Percentiles rank a stretch among this genome's conserved stretches.
phyloP scores from a whole-genome alignment of 768 basidiomycete species.

The Mycena filopes region DNA sequence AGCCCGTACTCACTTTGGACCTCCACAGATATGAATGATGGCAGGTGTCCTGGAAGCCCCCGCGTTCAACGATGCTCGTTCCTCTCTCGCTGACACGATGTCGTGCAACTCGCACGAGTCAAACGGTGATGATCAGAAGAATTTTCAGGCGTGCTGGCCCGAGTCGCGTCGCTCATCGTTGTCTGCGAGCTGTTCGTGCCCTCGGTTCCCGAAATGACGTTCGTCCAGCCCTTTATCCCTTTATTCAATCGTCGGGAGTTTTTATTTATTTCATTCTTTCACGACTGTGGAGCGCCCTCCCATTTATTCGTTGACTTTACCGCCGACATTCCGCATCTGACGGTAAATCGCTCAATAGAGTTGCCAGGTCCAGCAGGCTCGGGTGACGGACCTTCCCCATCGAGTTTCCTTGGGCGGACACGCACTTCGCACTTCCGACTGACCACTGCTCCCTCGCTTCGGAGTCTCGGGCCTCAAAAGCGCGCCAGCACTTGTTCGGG shows the following conservation, averaged over 20 bases:
- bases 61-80: slow-evolving; percentile 25
- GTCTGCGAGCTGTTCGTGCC: neutral
- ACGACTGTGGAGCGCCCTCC: neutral
- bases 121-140: slow-evolving; percentile 19
- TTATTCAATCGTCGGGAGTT: neutral
- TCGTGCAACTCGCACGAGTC: slow-evolving; percentile 1
- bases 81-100: slow-evolving; percentile 9
- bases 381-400: neutral
- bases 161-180: slow-evolving; percentile 4
- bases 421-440: too few relatives aligned
- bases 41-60: slow-evolving; percentile 19
- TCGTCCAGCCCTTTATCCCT: too few relatives aligned
- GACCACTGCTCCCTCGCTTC: neutral
- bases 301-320: neutral
- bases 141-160: too few relatives aligned
- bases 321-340: slow-evolving; percentile 9
- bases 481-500: neutral
- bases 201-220: neutral
- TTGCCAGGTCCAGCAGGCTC: too few relatives aligned
- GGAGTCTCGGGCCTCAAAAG: slow-evolving; percentile 5
- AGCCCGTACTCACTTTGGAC: too few relatives aligned
- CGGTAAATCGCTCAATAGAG: neutral
- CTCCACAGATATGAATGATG: slow-evolving; percentile 15
- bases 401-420: neutral
- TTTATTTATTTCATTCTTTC: neutral